These are phyloP conservation scores for Cystofilobasidium macerans DNA, from an alignment of 768 basidiomycete species.

Conservation along the genomic window DNA sequence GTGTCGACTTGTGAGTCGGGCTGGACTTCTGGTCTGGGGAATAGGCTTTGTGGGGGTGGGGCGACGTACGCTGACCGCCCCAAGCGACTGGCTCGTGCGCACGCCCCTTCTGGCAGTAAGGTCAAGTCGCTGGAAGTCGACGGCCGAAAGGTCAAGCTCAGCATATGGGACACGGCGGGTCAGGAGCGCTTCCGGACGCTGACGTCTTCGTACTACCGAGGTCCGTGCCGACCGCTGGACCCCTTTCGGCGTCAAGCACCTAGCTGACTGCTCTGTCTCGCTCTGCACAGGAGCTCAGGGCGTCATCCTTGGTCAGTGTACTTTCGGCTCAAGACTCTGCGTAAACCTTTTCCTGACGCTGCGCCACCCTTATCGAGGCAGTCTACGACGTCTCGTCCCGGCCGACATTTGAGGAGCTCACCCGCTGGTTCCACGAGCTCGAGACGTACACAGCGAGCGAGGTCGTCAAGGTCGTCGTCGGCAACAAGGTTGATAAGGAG, in stretches of 20 bases:
- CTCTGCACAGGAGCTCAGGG: conserved; percentile 38
- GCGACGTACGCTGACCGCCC: no score
- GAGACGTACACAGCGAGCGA: conserved; percentile 80
- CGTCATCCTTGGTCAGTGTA: conserved; percentile 41
- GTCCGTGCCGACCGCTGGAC: no score
- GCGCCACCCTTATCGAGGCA: conserved; percentile 40
- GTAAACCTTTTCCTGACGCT: background rate
- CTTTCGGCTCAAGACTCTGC: background rate
- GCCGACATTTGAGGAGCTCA: conserved; percentile 86
- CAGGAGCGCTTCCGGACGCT: conserved; percentile 95
- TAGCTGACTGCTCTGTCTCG: no score
- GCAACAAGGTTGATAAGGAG: conserved; percentile 63
- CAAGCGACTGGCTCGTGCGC: no score
- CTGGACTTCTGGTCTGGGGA: no score
- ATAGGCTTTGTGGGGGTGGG: no score
- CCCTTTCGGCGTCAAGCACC: no score
- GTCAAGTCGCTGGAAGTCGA: conserved; percentile 25
- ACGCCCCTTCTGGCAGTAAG: conserved; percentile 15
- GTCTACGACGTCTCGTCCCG: conserved; percentile 93
- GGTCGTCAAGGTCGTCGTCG: conserved; percentile 89
- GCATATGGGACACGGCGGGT: conserved; percentile 56
- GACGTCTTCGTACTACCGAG: conserved; percentile 85
- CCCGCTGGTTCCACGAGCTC: conserved; percentile 78
- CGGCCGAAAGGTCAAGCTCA: conserved; percentile 54
- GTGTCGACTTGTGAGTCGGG: conserved; percentile 23